Evolutionary conservation across 257 asterid species (phyloP), one percentile per base, ranked within the genome.

Genomic region (Solanum piurae): DNA sequence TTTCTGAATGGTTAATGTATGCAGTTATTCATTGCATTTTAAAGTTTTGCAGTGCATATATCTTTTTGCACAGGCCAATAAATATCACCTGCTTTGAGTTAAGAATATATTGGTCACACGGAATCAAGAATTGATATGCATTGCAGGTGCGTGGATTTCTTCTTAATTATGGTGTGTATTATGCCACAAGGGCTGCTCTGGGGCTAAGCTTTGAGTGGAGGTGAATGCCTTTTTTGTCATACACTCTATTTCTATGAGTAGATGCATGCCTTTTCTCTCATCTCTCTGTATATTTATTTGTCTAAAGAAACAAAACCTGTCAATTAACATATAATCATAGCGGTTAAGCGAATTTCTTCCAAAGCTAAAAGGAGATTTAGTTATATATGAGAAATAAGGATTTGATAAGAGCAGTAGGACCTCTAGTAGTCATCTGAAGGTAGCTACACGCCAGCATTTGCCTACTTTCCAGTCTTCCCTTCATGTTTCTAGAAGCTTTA

Each of bases 151-250:
- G 99, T 34, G 99, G 99, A 12, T 97, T 97, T 88, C 98, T 97
- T 80, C 98, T 97, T 80, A 97, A 97, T 86, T 97, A 91, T 88
- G 99, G 99, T 64, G 99, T 97, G 73, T 97, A 95, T 90, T 95
- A 97, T 92, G 98, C 99, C 83, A 96, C 99, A 86, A 93, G 98
- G 90, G 96, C 99, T 93, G 98, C 99, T 90, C 98, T 97, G 87
- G 99, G 98, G 64, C 92, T 97, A 86, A 55, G 94, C 84, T 96
- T 95, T 90, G 95, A 92, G 89, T 96, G 99, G 99, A 97, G 99
- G 99, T 95, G 91, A 91, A 89, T 80, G 29, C 18, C 49, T 77
- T 77, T 86, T 89, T 44, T 31, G 60, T 76, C 64, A 20, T 44
- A 34, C 52, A 77, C 80, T 66, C n/a, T 75, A 12, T 64, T 44